phyloP scores from a whole-genome alignment of 495 filamentous ascomycete genomes.

The Physcia stellaris region DNA sequence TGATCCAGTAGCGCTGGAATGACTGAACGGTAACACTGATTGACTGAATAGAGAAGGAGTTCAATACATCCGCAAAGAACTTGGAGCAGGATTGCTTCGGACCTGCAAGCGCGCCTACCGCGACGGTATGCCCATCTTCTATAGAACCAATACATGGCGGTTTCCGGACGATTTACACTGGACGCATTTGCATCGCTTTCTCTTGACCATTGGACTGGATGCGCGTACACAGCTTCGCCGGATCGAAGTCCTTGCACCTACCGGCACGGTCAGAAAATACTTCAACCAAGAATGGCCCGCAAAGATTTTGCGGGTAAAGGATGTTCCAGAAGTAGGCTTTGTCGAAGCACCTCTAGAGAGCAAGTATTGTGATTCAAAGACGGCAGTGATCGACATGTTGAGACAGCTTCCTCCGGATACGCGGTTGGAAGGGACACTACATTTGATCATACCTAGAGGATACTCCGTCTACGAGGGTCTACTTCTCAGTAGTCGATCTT shows the following conservation, averaged over 20 bases:
- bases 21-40: not conserved
- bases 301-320: slow-evolving; percentile 13
- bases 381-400: no score
- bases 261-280: slow-evolving; percentile 12
- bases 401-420: no score
- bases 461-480: no score
- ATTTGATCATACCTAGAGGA: no score
- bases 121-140: slow-evolving; percentile 10
- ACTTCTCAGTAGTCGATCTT: no score
- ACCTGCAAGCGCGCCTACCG: slow-evolving; percentile 11
- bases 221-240: slow-evolving; percentile 10
- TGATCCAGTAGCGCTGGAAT: not conserved
- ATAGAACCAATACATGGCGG: slow-evolving; percentile 9
- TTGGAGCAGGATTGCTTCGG: slow-evolving; percentile 12
- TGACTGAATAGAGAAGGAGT: slow-evolving; percentile 12
- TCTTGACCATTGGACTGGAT: slow-evolving; percentile 12
- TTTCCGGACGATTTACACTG: slow-evolving; percentile 14
- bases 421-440: no score
- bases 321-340: no score
- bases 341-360: no score
- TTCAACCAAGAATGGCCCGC: slow-evolving; percentile 9
- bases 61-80: slow-evolving; percentile 11
- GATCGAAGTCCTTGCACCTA: slow-evolving; percentile 11
- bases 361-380: no score
- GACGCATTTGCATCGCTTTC: slow-evolving; percentile 14